Evolutionary conservation across 768 basidiomycete genomes (phyloP).

Genomic region (Termitomyces sp.): DNA sequence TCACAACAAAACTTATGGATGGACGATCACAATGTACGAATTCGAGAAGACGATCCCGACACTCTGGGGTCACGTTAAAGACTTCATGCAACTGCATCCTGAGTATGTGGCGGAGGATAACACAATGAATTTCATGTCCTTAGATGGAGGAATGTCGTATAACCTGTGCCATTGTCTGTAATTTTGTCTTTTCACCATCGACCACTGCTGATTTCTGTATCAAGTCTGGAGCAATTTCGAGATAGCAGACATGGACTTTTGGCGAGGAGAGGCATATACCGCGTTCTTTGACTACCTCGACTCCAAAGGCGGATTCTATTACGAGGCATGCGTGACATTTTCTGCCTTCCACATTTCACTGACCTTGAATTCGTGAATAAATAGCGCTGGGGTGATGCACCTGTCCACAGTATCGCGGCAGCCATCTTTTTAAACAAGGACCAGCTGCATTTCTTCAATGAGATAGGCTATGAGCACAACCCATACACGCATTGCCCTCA

Average conservation of each 20-base stretch:
- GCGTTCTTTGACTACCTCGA: slow-evolving; percentile 65
- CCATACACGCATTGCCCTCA: slow-evolving; percentile 70
- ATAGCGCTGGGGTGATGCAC: slow-evolving; percentile 82
- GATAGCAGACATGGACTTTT: slow-evolving; percentile 64
- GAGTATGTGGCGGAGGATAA: slow-evolving; percentile 53
- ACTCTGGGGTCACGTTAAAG: slow-evolving; percentile 67
- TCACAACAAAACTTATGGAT: slow-evolving; percentile 67
- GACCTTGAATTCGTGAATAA: slow-evolving; percentile 19
- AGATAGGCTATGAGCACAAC: slow-evolving; percentile 80
- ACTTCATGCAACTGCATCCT: slow-evolving; percentile 52
- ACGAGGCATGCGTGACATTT: slow-evolving; percentile 43
- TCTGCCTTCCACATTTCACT: slow-evolving; percentile 30
- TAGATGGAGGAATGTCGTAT: slow-evolving; percentile 31
- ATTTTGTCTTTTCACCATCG: slow-evolving; percentile 24
- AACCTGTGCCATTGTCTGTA: slow-evolving; percentile 74
- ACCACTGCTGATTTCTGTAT: not conserved
- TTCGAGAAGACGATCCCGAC: slow-evolving; percentile 74
- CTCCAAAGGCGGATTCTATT: slow-evolving; percentile 60
- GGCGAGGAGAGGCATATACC: slow-evolving; percentile 56
- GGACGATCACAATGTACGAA: slow-evolving; percentile 73
- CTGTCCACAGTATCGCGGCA: slow-evolving; percentile 79
- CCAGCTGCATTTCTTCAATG: slow-evolving; percentile 76
- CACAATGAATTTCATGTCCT: slow-evolving; percentile 58
- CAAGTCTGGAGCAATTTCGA: slow-evolving; percentile 70
- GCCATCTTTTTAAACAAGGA: slow-evolving; percentile 63